Base-by-base conservation (phyloP, 176 grass and related monocot genomes). In the Ananas comosus region DNA sequence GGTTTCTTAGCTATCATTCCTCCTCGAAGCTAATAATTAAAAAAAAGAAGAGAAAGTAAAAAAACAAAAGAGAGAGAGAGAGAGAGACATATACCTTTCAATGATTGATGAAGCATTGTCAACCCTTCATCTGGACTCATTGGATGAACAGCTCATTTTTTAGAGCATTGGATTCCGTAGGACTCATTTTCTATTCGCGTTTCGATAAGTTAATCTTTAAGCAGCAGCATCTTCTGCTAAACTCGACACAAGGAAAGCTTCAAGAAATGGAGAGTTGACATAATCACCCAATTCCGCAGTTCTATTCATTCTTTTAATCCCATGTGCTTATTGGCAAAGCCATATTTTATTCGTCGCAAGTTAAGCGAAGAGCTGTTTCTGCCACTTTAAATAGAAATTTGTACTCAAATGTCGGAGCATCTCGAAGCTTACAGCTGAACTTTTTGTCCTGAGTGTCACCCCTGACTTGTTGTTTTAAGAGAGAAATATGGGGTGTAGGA, bases 401-500 rank as follows among this genome's bases (percentile, higher is more conserved):
- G 33, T 42, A 42, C 33, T 42, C 6, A 42, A 42, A 42, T 42
- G 33, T 42, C 33, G 33, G 33, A 42, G 33, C 33, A 42, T 42
- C 4, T 42, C 33, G 4, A 42, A 42, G 4, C 33, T 42, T 42
- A 42, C 33, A 42, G 33, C 33, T 42, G 33, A 42, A 4, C 6
- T 7, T 6, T 42, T 42, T 8, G 33, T 42, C 33, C 33, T 42
- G 33, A 42, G 33, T 23, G 6, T 42, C 33, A 42, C 33, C 33
- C 5, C 33, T 42, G 33, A 42, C 33, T 42, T 1, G 33, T 42
- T 1, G 33, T 42, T 42, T 42, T 17, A 61, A 16, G 19, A 77
- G 33, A n/a, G n/a, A 13, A 53, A 24, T 27, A 96, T 91, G 91
- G 91, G 85, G 65, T 82, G 88, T 72, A 82, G 83, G 69, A 86